phyloP scores from a whole-genome alignment of 768 basidiomycete species.

The Boletus rubescentipes region DNA sequence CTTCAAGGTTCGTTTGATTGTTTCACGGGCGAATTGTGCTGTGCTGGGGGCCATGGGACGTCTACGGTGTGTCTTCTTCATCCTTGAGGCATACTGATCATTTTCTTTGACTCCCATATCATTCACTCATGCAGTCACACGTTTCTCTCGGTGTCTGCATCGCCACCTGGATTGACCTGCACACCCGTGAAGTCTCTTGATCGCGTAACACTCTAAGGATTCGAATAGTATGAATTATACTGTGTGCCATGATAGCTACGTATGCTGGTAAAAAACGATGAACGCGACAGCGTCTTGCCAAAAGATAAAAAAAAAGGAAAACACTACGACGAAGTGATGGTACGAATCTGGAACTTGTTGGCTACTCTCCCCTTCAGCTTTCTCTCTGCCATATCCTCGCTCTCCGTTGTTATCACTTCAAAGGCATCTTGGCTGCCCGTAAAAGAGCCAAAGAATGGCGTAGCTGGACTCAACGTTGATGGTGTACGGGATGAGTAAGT shows the following conservation, averaged over 20 bases:
- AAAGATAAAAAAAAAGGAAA: constrained; percentile 5
- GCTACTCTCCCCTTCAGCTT: constrained; percentile 21
- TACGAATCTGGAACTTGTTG: neutral
- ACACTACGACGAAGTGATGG: neutral
- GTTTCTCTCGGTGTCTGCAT: too few species aligned
- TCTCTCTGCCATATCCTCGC: constrained; percentile 24
- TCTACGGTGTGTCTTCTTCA: too few species aligned
- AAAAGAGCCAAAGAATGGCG: constrained; percentile 69
- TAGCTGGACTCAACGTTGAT: constrained; percentile 67
- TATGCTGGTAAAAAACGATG: constrained; percentile 4
- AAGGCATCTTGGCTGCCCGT: constrained; percentile 30
- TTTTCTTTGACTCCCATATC: too few species aligned
- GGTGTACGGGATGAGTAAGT: constrained; percentile 67
- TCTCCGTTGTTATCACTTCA: constrained; percentile 24
- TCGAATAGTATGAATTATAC: neutral
- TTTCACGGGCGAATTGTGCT: too few species aligned
- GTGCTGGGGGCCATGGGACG: too few species aligned
- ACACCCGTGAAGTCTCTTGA: too few species aligned
- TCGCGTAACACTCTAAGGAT: neutral
- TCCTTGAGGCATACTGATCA: too few species aligned
- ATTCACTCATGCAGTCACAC: too few species aligned
- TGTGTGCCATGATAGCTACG: constrained; percentile 5
- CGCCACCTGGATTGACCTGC: too few species aligned
- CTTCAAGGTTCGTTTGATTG: too few species aligned
- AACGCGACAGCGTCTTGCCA: constrained; percentile 9